Conservation (phyloP, 331 rosid genomes). For the Prunus yedoensis region DNA sequence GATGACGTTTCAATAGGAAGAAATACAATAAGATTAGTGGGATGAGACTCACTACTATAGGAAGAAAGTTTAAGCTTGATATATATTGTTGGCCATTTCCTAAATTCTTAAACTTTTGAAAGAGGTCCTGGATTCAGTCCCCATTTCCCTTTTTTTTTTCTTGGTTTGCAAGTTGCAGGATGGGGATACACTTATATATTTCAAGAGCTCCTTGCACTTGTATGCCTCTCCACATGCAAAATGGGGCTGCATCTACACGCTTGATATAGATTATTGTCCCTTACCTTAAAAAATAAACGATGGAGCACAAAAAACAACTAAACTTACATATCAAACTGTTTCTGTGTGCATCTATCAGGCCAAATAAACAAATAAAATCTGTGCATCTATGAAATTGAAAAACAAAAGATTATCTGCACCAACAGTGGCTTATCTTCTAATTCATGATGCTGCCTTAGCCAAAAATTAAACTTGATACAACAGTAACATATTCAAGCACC, state of each 20-base stretch:
- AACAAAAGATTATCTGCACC: background rate
- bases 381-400: background rate
- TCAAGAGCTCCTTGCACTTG: too few species aligned
- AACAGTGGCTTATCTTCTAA: background rate
- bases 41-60: too few species aligned
- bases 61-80: too few species aligned
- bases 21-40: too few species aligned
- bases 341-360: background rate
- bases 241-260: too few species aligned
- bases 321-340: background rate
- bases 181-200: too few species aligned
- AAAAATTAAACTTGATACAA: slow-evolving; percentile 4
- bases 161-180: background rate
- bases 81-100: too few species aligned
- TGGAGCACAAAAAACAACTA: background rate
- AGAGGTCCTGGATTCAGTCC: too few species aligned
- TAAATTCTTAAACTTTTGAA: too few species aligned
- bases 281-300: too few species aligned
- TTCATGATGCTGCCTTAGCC: slow-evolving; percentile 1
- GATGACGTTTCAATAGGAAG: background rate
- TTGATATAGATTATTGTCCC: too few species aligned
- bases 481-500: background rate
- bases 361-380: background rate
- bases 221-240: too few species aligned
- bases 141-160: background rate